A percentile compares a stretch with the other conserved stretches of the same genome.
phyloP scores from a whole-genome alignment of 139 green algal genomes.

The Edaphochlamys debaryana region DNA sequence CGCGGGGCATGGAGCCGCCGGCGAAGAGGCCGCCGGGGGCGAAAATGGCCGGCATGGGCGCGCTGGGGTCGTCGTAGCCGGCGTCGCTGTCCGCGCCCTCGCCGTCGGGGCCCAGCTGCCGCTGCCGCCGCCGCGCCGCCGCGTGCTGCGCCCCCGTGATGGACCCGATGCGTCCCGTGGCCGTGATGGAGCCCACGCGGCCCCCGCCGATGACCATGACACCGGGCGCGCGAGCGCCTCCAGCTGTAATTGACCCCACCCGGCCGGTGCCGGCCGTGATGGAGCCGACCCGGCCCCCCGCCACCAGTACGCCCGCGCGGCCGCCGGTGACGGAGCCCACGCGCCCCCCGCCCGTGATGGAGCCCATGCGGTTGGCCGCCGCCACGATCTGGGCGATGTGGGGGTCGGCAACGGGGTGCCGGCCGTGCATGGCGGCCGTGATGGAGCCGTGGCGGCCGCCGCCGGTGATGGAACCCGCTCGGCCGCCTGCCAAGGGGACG shows the following conservation, averaged over 20 bases:
- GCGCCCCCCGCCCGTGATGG: slow-evolving; percentile 1
- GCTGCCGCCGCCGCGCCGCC: neutral
- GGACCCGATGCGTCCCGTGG: slow-evolving; percentile 6
- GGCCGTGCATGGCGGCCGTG: no score
- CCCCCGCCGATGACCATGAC: slow-evolving; percentile 18
- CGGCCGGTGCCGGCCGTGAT: slow-evolving; percentile 1
- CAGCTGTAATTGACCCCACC: neutral
- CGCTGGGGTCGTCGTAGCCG: neutral
- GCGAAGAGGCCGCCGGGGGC: neutral
- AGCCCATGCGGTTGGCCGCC: neutral
- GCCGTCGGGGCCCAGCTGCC: neutral
- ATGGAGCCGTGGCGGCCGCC: no score
- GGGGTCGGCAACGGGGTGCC: no score
- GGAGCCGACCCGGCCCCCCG: neutral
- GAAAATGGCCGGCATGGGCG: neutral
- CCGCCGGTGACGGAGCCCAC: neutral
- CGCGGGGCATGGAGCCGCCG: neutral
- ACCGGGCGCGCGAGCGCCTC: neutral
- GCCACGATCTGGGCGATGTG: no score
- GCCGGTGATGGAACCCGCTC: neutral
- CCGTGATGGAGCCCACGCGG: slow-evolving; percentile 9
- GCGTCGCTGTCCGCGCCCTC: neutral
- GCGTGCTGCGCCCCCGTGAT: neutral
- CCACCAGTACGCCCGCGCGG: neutral
- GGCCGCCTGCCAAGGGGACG: neutral